Evolutionary conservation across 495 filamentous ascomycete species (phyloP).

Genomic region (Penicillium canescens): DNA sequence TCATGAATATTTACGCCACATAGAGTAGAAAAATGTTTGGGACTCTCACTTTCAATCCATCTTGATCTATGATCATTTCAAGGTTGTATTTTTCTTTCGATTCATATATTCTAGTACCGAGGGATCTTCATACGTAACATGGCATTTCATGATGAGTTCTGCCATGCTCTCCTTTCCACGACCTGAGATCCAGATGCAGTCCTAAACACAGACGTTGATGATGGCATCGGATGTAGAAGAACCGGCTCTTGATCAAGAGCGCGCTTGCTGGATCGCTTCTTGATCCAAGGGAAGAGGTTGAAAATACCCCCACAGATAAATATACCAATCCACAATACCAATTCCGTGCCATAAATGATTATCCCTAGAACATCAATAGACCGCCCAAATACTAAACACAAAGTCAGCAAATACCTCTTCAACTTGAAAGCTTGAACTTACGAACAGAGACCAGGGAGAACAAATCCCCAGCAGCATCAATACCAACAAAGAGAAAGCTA

Average conservation of each 20-base stretch:
- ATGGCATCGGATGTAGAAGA: slow-evolving; percentile 50
- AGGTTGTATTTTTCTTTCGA: no score
- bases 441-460: slow-evolving; percentile 60
- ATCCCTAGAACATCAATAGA: slow-evolving; percentile 56
- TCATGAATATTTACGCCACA: slow-evolving; percentile 10
- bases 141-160: background rate
- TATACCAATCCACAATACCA: slow-evolving; percentile 61
- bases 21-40: slow-evolving; percentile 12
- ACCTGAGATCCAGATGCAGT: slow-evolving; percentile 43
- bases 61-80: no score
- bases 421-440: slow-evolving; percentile 9
- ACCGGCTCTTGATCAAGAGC: slow-evolving; percentile 23
- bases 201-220: slow-evolving; percentile 58
- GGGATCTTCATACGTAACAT: no score
- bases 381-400: slow-evolving; percentile 49
- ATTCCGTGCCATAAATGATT: slow-evolving; percentile 61
- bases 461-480: slow-evolving; percentile 64
- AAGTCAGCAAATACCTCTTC: slow-evolving; percentile 4
- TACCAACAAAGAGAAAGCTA: slow-evolving; percentile 64
- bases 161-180: slow-evolving; percentile 20
- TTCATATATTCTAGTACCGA: no score
- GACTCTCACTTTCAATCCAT: background rate
- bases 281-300: slow-evolving; percentile 57
- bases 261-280: slow-evolving; percentile 13
- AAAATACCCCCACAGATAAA: slow-evolving; percentile 61